These are phyloP conservation scores for Pichia exigua DNA, from an alignment of 805 yeast genomes.

Conservation along the genomic window DNA sequence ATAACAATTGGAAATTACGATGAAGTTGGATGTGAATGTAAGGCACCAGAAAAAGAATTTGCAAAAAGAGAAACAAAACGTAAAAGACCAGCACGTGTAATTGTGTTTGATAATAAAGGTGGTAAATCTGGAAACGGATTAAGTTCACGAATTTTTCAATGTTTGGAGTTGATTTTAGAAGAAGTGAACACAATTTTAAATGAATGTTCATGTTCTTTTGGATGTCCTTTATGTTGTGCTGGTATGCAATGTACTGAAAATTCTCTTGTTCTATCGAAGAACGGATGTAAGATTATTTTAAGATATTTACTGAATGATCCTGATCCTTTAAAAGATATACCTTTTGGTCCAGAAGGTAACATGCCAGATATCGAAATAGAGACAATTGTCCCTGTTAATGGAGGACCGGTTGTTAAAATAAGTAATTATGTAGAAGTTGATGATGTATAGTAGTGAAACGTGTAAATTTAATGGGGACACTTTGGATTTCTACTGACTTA, in stretches of 20 bases:
- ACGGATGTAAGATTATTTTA: conserved; percentile 69
- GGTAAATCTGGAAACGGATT: conserved; percentile 77
- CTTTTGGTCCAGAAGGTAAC: conserved; percentile 69
- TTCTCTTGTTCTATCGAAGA: conserved; percentile 77
- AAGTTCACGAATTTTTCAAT: conserved; percentile 70
- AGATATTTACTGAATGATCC: conserved; percentile 51
- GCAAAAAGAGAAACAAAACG: conserved; percentile 65
- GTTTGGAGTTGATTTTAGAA: conserved; percentile 56
- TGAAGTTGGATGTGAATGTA: conserved; percentile 88
- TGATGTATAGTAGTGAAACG: not conserved
- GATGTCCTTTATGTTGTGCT: conserved; percentile 85
- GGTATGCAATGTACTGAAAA: conserved; percentile 74
- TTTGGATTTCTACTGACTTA: not conserved
- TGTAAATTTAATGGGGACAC: not conserved
- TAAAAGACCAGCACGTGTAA: conserved; percentile 77
- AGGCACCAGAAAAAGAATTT: conserved; percentile 95
- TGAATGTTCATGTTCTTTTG: conserved; percentile 59
- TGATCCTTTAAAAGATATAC: conserved; percentile 40
- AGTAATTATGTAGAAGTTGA: conserved; percentile 53
- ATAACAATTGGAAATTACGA: conserved; percentile 59
- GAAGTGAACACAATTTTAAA: conserved; percentile 52
- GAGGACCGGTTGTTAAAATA: conserved; percentile 44
- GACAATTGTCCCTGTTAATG: conserved; percentile 50
- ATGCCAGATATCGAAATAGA: conserved; percentile 65
- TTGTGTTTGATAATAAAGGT: conserved; percentile 79